These are phyloP conservation scores for Vaccinium darrowii DNA, from an alignment of 148 eudicot genomes.

Conservation along the genomic window DNA sequence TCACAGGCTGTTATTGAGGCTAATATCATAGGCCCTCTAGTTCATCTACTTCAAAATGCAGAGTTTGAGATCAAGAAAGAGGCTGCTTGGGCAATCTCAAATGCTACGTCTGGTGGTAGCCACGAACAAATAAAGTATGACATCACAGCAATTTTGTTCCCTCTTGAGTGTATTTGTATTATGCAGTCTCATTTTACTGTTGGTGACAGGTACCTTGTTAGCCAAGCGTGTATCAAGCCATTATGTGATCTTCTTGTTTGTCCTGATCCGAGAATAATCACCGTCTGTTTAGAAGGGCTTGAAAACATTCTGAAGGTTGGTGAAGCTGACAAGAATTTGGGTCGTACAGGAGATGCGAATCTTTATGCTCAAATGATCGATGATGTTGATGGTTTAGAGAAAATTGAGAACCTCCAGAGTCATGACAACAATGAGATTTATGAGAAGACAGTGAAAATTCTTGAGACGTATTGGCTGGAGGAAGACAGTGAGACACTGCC, in stretches of 20 bases:
- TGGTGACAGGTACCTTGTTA: constrained; percentile 37
- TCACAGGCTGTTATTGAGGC: constrained; percentile 48
- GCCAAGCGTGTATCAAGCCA: constrained; percentile 52
- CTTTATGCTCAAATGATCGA: constrained; percentile 42
- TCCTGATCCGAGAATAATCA: constrained; percentile 52
- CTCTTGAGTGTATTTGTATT: not conserved
- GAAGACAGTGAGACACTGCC: constrained; percentile 44
- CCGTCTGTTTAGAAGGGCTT: constrained; percentile 49
- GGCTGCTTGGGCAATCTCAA: constrained; percentile 51
- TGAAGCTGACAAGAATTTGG: constrained; percentile 41
- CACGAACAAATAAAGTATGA: constrained; percentile 43
- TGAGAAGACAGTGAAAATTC: constrained; percentile 52
- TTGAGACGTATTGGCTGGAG: constrained; percentile 48
- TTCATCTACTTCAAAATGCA: constrained; percentile 44
- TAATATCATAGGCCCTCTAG: constrained; percentile 36
- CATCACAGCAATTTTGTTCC: not conserved
- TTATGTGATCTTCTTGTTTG: constrained; percentile 50
- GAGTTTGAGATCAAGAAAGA: constrained; percentile 53
- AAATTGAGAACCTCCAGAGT: constrained; percentile 49
- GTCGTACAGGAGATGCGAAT: constrained; percentile 32
- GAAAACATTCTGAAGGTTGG: constrained; percentile 52
- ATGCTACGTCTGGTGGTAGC: constrained; percentile 49
- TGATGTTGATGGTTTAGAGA: constrained; percentile 51
- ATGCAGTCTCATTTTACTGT: not conserved
- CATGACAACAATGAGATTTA: constrained; percentile 55